Conservation (phyloP, 768 basidiomycete species). For the Infundibulicybe gibba region DNA sequence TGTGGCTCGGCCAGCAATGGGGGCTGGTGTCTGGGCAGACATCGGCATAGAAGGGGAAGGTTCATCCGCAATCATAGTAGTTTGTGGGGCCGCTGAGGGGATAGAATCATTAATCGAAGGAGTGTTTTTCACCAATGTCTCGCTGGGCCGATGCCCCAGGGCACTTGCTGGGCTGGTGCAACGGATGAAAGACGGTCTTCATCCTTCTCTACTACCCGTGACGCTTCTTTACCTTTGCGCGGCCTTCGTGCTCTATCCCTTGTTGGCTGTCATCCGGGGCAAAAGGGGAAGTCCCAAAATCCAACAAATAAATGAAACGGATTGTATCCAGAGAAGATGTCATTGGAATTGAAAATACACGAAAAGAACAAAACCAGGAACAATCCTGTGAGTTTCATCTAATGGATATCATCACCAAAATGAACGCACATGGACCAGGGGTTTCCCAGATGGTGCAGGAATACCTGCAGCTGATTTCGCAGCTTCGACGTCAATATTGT, state of each 20-base stretch:
- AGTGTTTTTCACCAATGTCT: no score
- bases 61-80: no score
- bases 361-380: slow-evolving; percentile 21
- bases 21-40: no score
- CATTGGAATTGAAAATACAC: slow-evolving; percentile 22
- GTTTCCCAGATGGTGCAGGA: slow-evolving; percentile 52
- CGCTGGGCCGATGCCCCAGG: no score
- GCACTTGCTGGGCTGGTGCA: no score
- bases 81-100: no score
- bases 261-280: slow-evolving; percentile 53
- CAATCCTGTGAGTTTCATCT: slow-evolving; percentile 44
- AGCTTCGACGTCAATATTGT: slow-evolving; percentile 11
- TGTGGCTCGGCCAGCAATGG: background rate
- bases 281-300: slow-evolving; percentile 15
- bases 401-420: slow-evolving; percentile 54
- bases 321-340: slow-evolving; percentile 14
- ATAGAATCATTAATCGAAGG: no score
- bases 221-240: slow-evolving; percentile 37
- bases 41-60: no score
- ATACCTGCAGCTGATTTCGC: slow-evolving; percentile 22
- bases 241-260: slow-evolving; percentile 72
- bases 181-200: no score
- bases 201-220: no score
- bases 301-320: slow-evolving; percentile 21
- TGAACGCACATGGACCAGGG: slow-evolving; percentile 86